Evolutionary conservation across 192 early-diverging fungal genomes (phyloP), one percentile per base, ranked within the genome.

Genomic region (Podila verticillata): DNA sequence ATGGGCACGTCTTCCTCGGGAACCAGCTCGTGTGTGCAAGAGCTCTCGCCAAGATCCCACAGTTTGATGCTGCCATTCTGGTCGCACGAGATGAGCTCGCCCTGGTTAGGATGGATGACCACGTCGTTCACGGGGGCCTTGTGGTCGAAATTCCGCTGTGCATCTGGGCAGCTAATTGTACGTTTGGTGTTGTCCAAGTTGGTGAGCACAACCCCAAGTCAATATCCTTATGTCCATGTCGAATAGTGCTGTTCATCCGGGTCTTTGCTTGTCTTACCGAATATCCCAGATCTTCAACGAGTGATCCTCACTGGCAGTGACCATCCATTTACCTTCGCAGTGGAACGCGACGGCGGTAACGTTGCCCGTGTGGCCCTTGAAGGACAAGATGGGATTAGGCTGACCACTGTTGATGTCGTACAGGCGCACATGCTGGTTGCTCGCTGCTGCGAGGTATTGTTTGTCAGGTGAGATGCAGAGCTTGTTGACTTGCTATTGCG

Each of bases 401-500:
- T 96, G 91, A 66, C 86, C 86, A 19, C 90, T 90, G 64, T 93
- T 93, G 61, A 95, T 94, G 68, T 96, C 95, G 69, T 94, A 96
- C 35, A 96, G 75, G 59, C 93, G 85, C 35, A 96, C 91, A 82
- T 90, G 88, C 64, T 94, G 94, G 67, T 96, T 94, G 88, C 93
- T 94, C 30, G 94, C 94, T 13, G 95, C 95, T 17, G 91, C 95
- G 19, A 96, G 77, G 74, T 91, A 92, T 26, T 94, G 87, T 68
- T 96, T 96, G 75, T 96, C 95, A 9, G 94, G 94, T 15, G 95
- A 95, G 13, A 96, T 95, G 44, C 91, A 90, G 32, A 96, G 82
- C 57, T 91, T 79, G 78, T 96, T 96, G 24, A 96, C 93, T 91
- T 96, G 94, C 94, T 95, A 60, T 44, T 44, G 7, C 9, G 59